Base-by-base conservation (phyloP, 2,329 filamentous ascomycete genomes). In the Curvularia sp. region DNA sequence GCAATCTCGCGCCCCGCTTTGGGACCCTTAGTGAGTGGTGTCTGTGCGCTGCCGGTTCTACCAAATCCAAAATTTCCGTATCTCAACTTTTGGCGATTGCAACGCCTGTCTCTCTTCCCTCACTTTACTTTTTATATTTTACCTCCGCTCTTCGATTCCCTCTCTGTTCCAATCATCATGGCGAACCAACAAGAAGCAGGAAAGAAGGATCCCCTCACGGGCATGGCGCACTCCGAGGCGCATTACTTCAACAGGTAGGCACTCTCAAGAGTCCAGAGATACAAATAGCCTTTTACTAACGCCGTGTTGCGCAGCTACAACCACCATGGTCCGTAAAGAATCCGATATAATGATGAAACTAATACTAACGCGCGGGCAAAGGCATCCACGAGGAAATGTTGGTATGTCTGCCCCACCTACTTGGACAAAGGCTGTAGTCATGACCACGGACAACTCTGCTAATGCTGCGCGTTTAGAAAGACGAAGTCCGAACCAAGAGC, bases 331-430 rank as follows among this genome's bases (percentile, higher is more conserved):
- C 88, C 78, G 83, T 83, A 64, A n/a, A 58, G 15, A 60, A 53
- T 70, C 66, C 62, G 53, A 75, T 67, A 69, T 71, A 68, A 52
- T 76, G 63, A 64, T 58, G 49, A 60, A 55, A 65, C 63, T 57
- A 60, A 58, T 72, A 77, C 79, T 78, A 76, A 77, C 78, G 71
- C 73, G 75, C 76, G 68, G 67, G 58, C 66, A 66, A 73, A 94
- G 92, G 92, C 78, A 97, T 97, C 77, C 93, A 97, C 79, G 93
- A 97, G 84, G 93, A 97, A 82, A 97, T 97, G 93, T 84, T 97
- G 88, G 92, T 96, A 83, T 80, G 91, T 87, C 64, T 55, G 50
- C 55, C 43, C 55, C 60, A 22, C 42, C 12, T 49, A 42, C 13
- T 55, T 39, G 54, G 12, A 30, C 46, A 58, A 42, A 49, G 58